Percentiles rank a stretch among this genome's conserved stretches.
Conservation (phyloP, 306 rosid species). For the Astragalus glycyphyllos region DNA sequence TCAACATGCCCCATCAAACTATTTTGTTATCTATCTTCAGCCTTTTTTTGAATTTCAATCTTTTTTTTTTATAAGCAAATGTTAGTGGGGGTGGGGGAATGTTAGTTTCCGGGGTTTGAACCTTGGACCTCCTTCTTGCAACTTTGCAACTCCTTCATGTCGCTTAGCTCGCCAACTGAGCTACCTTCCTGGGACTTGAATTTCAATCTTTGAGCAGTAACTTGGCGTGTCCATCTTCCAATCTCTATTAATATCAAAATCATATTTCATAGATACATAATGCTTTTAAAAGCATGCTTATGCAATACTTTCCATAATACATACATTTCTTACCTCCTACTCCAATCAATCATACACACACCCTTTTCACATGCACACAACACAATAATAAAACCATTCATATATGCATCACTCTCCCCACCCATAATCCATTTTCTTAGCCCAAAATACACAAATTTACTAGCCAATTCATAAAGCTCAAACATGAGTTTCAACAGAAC, state of each 20-base stretch:
- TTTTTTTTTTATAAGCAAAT: too few species aligned
- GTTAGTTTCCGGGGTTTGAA: too few species aligned
- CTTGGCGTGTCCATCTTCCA: slow-evolving; percentile 57
- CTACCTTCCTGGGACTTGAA: too few species aligned
- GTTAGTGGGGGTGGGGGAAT: too few species aligned
- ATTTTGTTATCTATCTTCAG: slow-evolving; percentile 1
- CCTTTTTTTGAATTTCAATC: slow-evolving; percentile 19
- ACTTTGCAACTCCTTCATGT: too few species aligned
- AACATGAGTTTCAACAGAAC: slow-evolving; percentile 57
- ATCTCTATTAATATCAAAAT: slow-evolving; percentile 33
- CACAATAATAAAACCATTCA: slow-evolving; percentile 2
- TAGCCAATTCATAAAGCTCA: slow-evolving; percentile 16
- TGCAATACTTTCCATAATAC: background rate
- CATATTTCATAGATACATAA: slow-evolving; percentile 3
- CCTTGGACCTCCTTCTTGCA: too few species aligned
- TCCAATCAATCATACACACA: slow-evolving; percentile 43
- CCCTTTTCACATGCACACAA: slow-evolving; percentile 13
- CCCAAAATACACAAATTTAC: slow-evolving; percentile 32
- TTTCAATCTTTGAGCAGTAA: slow-evolving; percentile 17
- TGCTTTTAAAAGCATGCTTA: slow-evolving; percentile 37
- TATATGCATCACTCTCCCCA: slow-evolving; percentile 20
- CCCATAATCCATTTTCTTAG: slow-evolving; percentile 36
- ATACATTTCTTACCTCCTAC: slow-evolving; percentile 63
- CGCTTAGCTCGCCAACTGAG: too few species aligned
- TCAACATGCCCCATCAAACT: too few species aligned